Evolutionary conservation across 108 stramenopile species (phyloP).

Genomic region (Skeletonema marinoi): DNA sequence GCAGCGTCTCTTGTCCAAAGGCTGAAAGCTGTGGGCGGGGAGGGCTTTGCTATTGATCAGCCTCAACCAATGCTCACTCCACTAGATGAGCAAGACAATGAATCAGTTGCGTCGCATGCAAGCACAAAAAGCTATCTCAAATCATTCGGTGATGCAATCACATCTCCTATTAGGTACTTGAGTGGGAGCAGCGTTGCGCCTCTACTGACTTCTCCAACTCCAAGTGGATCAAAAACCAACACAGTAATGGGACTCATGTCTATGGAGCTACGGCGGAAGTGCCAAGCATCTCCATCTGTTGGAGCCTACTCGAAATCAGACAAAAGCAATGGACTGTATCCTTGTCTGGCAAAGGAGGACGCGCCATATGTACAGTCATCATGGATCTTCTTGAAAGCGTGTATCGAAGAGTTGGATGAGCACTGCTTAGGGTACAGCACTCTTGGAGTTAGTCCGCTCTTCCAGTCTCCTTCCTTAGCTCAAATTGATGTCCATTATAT

Average conservation of each 20-base stretch:
- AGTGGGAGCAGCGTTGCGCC: constrained; percentile 49
- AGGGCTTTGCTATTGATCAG: constrained; percentile 42
- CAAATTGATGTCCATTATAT: constrained; percentile 87
- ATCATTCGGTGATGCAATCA: constrained; percentile 43
- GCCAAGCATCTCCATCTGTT: constrained; percentile 43
- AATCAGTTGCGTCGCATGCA: constrained; percentile 34
- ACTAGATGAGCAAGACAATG: constrained; percentile 31
- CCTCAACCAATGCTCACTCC: constrained; percentile 11
- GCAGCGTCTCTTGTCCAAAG: constrained; percentile 56
- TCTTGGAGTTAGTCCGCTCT: constrained; percentile 58
- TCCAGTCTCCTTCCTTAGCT: constrained; percentile 77
- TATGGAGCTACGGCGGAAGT: constrained; percentile 21
- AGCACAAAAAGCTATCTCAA: constrained; percentile 50
- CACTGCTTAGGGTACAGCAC: constrained; percentile 67
- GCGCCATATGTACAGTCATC: constrained; percentile 69
- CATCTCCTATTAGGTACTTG: constrained; percentile 53
- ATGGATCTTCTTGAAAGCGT: constrained; percentile 65
- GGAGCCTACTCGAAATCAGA: constrained; percentile 33
- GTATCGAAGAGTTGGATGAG: constrained; percentile 71
- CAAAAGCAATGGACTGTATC: constrained; percentile 50
- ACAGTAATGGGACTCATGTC: constrained; percentile 43
- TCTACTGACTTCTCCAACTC: constrained; percentile 3
- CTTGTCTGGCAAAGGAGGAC: constrained; percentile 69
- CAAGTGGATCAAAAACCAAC: neutral
- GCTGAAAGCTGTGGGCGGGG: constrained; percentile 49